Evolutionary conservation across 345 rosid genomes (phyloP), one percentile per base, ranked within the genome.

Genomic region (Cardamine chenopodiifolia): DNA sequence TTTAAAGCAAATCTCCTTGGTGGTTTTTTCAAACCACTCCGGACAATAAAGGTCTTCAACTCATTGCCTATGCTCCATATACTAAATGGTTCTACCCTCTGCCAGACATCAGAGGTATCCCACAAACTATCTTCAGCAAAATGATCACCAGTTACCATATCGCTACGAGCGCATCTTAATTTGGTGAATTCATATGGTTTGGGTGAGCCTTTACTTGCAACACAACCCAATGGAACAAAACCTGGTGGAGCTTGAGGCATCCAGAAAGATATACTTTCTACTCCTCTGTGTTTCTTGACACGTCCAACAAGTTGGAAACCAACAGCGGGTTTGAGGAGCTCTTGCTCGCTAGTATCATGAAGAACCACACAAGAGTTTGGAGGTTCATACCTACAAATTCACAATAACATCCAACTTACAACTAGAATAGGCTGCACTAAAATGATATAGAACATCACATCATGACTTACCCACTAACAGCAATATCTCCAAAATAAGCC

Each of bases 191-290:
- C 93, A 44, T 68, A 13, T 62, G 80, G 84, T 78, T 90, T 92
- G 11, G 93, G 94, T 28, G 89, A 39, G 70, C 89, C 87, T 86
- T 86, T 90, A 73, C 84, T 85, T 68, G 92, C 97, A 63, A 95
- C 72, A 77, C 92, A 95, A 47, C 99, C 99, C 77, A 95, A 83
- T 35, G 99, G 85, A 82, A 95, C 92, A 81, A 87, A 95, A 25
- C 99, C 97, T 8, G 96, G 93, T 28, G 97, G 98, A 53, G 99
- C 91, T 81, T 85, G 92, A 74, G 97, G 99, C 87, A 92, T 84
- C 96, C 97, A 95, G 78, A 95, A 95, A 34, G 93, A 86, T 67
- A 92, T 84, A 79, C 70, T 85, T 48, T 92, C 97, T 81, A 89
- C 79, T 74, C 96, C 96, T 75, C 86, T 86, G 40, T 86, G 91